A percentile compares a stretch with the other conserved stretches of the same genome.
Conservation (phyloP, 2,329 filamentous ascomycete genomes). For the Teratosphaeria epicoccoides region DNA sequence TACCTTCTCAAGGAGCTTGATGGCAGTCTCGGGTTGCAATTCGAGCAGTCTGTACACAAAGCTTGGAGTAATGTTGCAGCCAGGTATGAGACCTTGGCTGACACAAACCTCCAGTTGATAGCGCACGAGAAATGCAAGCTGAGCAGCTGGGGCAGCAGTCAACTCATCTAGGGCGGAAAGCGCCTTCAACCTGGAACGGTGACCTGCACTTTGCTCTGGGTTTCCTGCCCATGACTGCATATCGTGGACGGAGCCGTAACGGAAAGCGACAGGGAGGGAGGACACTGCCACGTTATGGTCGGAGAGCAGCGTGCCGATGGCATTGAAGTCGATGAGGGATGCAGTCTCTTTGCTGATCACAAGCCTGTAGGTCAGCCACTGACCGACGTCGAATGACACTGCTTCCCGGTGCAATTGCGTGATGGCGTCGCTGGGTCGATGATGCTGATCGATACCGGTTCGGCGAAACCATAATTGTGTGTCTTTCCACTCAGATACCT, state of each 20-base stretch:
- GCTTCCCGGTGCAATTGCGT: slow-evolving; percentile 37
- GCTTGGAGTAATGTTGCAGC: slow-evolving; percentile 56
- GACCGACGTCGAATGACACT: slow-evolving; percentile 50
- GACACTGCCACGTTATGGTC: slow-evolving; percentile 57
- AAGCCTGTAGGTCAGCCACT: slow-evolving; percentile 51
- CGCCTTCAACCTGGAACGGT: slow-evolving; percentile 5
- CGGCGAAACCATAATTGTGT: slow-evolving; percentile 52
- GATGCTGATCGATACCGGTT: slow-evolving; percentile 47
- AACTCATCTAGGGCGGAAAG: not conserved
- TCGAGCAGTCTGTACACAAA: slow-evolving; percentile 55
- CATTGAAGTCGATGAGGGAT: slow-evolving; percentile 10
- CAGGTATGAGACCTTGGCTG: slow-evolving; percentile 66
- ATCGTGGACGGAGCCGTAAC: not conserved
- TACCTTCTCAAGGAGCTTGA: slow-evolving; percentile 62
- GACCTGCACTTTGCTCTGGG: slow-evolving; percentile 5
- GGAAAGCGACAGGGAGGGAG: not conserved
- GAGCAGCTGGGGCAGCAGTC: not conserved
- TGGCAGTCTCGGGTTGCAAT: slow-evolving; percentile 42
- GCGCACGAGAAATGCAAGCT: slow-evolving; percentile 53
- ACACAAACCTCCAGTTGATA: slow-evolving; percentile 92
- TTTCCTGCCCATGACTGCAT: not conserved
- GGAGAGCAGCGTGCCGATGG: slow-evolving; percentile 43
- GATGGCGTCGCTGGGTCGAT: slow-evolving; percentile 2
- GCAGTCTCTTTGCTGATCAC: slow-evolving; percentile 28
- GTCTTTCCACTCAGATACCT: slow-evolving; percentile 42